These are phyloP conservation scores for Pleurotus giganteus DNA, from an alignment of 768 basidiomycete species.

Conservation along the genomic window DNA sequence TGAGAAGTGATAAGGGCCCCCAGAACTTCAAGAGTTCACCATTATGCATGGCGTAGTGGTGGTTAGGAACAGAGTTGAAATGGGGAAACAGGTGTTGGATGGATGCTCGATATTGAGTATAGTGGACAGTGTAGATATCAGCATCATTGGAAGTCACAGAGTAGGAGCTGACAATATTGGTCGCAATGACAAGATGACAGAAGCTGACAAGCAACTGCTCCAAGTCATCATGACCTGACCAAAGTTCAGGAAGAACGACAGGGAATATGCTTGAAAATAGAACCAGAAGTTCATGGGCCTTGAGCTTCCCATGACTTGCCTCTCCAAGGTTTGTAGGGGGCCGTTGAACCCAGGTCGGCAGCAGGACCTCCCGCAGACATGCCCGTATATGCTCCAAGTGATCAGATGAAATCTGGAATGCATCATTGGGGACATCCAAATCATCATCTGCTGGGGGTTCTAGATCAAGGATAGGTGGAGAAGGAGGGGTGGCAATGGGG, in stretches of 20 bases:
- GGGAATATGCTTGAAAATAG: slow-evolving; percentile 27
- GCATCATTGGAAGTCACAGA: slow-evolving; percentile 19
- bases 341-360: slow-evolving; percentile 19
- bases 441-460: background rate
- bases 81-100: slow-evolving; percentile 20
- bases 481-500: too few relatives aligned
- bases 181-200: slow-evolving; percentile 21
- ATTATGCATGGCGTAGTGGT: slow-evolving; percentile 34
- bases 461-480: background rate
- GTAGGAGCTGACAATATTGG: slow-evolving; percentile 21
- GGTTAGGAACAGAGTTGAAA: slow-evolving; percentile 24
- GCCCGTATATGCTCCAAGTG: slow-evolving; percentile 13
- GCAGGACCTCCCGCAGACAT: slow-evolving; percentile 18
- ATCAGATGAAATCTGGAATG: background rate
- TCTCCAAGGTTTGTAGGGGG: slow-evolving; percentile 31
- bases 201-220: slow-evolving; percentile 19
- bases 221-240: slow-evolving; percentile 14
- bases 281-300: slow-evolving; percentile 25
- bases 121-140: slow-evolving; percentile 20
- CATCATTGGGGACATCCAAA: background rate
- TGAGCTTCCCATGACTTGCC: slow-evolving; percentile 29
- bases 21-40: slow-evolving; percentile 24
- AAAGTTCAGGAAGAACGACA: slow-evolving; percentile 27
- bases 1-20: slow-evolving; percentile 26
- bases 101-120: slow-evolving; percentile 19